Conservation (phyloP, 2,329 filamentous ascomycete species). For the Akanthomyces lecanii region DNA sequence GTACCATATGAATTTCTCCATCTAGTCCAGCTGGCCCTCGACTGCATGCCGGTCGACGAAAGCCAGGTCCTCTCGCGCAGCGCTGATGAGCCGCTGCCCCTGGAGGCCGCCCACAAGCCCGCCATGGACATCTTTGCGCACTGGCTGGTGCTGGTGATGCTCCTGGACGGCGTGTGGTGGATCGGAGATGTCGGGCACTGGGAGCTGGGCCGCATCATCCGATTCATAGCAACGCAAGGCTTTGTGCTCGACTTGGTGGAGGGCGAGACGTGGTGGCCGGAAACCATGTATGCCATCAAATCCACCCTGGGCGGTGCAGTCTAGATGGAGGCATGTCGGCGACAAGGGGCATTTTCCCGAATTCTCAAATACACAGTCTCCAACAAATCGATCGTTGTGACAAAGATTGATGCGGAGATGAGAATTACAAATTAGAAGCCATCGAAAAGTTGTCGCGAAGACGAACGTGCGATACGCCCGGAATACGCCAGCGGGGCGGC, state of each 20-base stretch:
- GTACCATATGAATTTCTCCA: slow-evolving; percentile 31
- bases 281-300: slow-evolving; percentile 29
- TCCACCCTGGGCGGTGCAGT: slow-evolving; percentile 1
- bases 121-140: slow-evolving; percentile 37
- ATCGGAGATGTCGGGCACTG: slow-evolving; percentile 33
- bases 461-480: not conserved
- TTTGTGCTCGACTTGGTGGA: slow-evolving; percentile 17
- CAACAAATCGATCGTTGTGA: not conserved
- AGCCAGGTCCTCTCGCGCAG: not conserved
- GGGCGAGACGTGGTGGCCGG: slow-evolving; percentile 32
- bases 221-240: slow-evolving; percentile 15
- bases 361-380: not conserved
- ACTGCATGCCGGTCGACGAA: slow-evolving; percentile 17
- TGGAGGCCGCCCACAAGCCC: slow-evolving; percentile 22
- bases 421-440: not conserved
- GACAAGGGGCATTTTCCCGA: not conserved
- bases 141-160: slow-evolving; percentile 35
- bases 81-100: not conserved
- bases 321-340: not conserved
- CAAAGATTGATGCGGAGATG: not conserved
- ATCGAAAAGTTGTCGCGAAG: not conserved
- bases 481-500: slow-evolving; percentile 8
- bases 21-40: slow-evolving; percentile 32
- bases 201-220: slow-evolving; percentile 30
- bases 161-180: slow-evolving; percentile 39